These are phyloP conservation scores for Onygenales sp. DNA, from an alignment of 2,329 filamentous ascomycete species.

Conservation along the genomic window DNA sequence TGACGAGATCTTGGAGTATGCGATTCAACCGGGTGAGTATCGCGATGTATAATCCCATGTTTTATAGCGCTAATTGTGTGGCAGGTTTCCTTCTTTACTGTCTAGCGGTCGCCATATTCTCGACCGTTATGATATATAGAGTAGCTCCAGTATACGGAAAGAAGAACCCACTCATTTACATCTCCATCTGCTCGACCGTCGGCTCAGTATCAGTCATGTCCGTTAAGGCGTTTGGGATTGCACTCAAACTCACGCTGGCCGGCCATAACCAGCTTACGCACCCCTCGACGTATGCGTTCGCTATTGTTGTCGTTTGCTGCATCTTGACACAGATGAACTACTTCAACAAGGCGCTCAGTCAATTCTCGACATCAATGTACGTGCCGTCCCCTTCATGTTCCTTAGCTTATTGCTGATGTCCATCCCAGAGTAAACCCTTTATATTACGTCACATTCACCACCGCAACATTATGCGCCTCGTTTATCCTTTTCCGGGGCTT, in stretches of 20 bases:
- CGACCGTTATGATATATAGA: constrained; percentile 91
- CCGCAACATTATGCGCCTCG: constrained; percentile 83
- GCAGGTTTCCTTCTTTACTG: constrained; percentile 86
- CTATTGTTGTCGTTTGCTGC: constrained; percentile 85
- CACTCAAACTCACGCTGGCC: constrained; percentile 83
- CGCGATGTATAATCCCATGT: too few species aligned
- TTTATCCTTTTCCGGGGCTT: constrained; percentile 95
- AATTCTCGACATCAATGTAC: constrained; percentile 95
- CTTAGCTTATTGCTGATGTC: background rate
- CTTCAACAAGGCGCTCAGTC: constrained; percentile 95
- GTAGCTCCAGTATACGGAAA: constrained; percentile 83
- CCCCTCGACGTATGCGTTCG: constrained; percentile 93
- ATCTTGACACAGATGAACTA: constrained; percentile 99
- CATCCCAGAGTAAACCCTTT: constrained; percentile 72
- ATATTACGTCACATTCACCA: constrained; percentile 97
- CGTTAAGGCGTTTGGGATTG: constrained; percentile 96
- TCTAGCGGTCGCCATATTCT: constrained; percentile 68
- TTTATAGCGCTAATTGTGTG: constrained; percentile 4
- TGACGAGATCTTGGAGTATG: constrained; percentile 83
- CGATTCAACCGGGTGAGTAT: constrained; percentile 72
- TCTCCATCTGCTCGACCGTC: constrained; percentile 95
- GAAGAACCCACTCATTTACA: constrained; percentile 90
- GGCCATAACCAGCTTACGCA: constrained; percentile 94
- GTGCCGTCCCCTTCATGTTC: constrained; percentile 24
- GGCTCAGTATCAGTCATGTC: constrained; percentile 98